phyloP scores from a whole-genome alignment of 2,329 filamentous ascomycete genomes.

The Waltergamsia citrina region DNA sequence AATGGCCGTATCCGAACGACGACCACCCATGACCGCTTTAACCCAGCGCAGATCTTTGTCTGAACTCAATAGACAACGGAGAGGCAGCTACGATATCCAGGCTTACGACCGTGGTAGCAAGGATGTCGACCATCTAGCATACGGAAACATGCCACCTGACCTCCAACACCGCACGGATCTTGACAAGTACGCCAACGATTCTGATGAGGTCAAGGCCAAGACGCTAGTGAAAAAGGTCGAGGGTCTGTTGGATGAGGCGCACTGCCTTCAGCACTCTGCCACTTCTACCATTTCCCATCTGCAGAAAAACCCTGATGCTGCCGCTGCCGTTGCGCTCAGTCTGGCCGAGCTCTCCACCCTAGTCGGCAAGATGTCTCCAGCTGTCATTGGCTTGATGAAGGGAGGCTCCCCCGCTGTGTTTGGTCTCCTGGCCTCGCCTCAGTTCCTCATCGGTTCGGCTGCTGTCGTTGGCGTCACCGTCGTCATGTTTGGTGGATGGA shows the following conservation, averaged over 20 bases:
- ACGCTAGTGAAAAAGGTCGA: constrained; percentile 67
- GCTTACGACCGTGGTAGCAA: constrained; percentile 16
- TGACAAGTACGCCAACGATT: constrained; percentile 39
- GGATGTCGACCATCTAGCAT: constrained; percentile 78
- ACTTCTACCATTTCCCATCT: constrained; percentile 69
- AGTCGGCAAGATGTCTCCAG: constrained; percentile 74
- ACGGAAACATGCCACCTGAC: constrained; percentile 72
- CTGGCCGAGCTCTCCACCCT: constrained; percentile 84
- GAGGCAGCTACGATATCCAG: constrained; percentile 25
- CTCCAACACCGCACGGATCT: constrained; percentile 40
- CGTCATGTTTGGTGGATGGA: constrained; percentile 92
- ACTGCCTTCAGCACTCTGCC: constrained; percentile 81
- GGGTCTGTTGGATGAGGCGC: constrained; percentile 70
- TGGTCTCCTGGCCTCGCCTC: constrained; percentile 75
- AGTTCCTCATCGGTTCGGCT: constrained; percentile 89
- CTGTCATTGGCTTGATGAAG: constrained; percentile 68
- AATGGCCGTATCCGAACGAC: constrained; percentile 6
- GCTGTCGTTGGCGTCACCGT: constrained; percentile 89
- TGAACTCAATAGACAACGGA: neutral
- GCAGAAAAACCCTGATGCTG: constrained; percentile 69
- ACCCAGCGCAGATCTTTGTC: constrained; percentile 3
- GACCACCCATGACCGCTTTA: constrained; percentile 11
- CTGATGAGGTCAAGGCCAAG: constrained; percentile 43
- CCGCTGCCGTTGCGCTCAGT: constrained; percentile 87
- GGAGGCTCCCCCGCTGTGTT: constrained; percentile 77